These are phyloP conservation scores for Wallacemonas sp. DNA, from an alignment of 208 protist genomes.

Conservation along the genomic window DNA sequence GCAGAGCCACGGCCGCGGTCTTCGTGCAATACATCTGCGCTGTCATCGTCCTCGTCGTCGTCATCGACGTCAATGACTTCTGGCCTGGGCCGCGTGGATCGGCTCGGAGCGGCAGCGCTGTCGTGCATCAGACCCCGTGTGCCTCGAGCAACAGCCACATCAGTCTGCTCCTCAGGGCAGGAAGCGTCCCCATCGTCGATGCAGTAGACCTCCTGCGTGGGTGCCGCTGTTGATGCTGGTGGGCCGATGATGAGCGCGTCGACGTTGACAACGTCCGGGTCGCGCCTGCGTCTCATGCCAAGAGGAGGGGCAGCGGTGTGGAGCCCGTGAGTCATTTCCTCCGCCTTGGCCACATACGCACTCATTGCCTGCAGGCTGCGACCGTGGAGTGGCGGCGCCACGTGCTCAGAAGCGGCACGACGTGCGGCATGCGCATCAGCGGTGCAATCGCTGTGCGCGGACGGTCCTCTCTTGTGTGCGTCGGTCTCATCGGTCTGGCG, in stretches of 20 bases:
- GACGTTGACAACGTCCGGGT: conserved; percentile 4
- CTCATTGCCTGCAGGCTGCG: conserved; percentile 16
- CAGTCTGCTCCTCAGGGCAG: background rate
- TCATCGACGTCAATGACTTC: conserved; percentile 17
- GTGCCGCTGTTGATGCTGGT: too few relatives aligned
- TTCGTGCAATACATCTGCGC: too few relatives aligned
- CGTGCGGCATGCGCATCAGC: too few relatives aligned
- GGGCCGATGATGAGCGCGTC: background rate
- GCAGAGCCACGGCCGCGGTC: too few relatives aligned
- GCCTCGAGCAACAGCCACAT: too few relatives aligned
- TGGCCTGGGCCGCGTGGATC: background rate
- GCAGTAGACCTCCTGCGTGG: background rate
- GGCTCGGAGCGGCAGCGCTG: too few relatives aligned
- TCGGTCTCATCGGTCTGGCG: background rate
- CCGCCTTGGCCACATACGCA: background rate
- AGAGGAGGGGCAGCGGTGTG: background rate
- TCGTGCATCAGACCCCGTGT: too few relatives aligned
- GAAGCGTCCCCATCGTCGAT: background rate
- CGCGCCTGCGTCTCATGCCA: background rate
- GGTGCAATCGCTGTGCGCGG: too few relatives aligned
- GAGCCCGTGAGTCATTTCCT: background rate
- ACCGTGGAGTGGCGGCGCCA: background rate
- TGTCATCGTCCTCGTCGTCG: conserved; percentile 14
- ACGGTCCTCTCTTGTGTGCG: background rate
- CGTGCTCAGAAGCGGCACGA: too few relatives aligned